phyloP scores from a whole-genome alignment of 169 alveolate species.

The Plasmodium relictum region DNA sequence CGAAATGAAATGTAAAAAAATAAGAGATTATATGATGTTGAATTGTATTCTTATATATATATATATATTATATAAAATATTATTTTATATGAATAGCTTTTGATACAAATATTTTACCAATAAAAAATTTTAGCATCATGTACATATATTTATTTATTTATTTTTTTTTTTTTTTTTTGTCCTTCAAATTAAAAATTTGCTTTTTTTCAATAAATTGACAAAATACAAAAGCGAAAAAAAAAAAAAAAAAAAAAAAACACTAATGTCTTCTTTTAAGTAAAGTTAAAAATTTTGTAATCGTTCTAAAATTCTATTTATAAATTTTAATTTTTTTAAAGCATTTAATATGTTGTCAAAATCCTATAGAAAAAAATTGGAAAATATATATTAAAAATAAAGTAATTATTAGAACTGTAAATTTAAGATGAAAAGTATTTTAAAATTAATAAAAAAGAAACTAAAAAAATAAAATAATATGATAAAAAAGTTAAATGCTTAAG shows the following conservation, averaged over 20 bases:
- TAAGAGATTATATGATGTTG: no score
- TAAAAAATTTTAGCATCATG: no score
- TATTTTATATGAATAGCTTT: no score
- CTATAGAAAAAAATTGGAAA: slow-evolving; percentile 8
- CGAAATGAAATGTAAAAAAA: no score
- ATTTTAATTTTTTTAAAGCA: slow-evolving; percentile 62
- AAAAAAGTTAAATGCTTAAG: neutral
- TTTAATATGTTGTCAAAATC: slow-evolving; percentile 39
- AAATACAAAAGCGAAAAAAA: neutral
- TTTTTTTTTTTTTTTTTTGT: no score
- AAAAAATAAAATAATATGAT: neutral
- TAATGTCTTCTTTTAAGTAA: neutral
- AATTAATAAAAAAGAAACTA: neutral
- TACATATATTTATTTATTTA: no score
- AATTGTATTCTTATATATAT: no score
- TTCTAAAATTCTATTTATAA: slow-evolving; percentile 60
- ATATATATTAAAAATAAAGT: neutral
- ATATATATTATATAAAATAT: no score
- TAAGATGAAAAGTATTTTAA: no score
- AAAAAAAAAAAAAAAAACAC: neutral
- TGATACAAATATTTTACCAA: no score
- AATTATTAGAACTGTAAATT: neutral
- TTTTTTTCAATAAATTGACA: neutral
- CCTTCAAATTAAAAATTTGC: no score
- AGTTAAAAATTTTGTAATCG: slow-evolving; percentile 41